Evolutionary conservation across 148 eudicot species (phyloP).

Genomic region (Salicornia ramosissima): DNA sequence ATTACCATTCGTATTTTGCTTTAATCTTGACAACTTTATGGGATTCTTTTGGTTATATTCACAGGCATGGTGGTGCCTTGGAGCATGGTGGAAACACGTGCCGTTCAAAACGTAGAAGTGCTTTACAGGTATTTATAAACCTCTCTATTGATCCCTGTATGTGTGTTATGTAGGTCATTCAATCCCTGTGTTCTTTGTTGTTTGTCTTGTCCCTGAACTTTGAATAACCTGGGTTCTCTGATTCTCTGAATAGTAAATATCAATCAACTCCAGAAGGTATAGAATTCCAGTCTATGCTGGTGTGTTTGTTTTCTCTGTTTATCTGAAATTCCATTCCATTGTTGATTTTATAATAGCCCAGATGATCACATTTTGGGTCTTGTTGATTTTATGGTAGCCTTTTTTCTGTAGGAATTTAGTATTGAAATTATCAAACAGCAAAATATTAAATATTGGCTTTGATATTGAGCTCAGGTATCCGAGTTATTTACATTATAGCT

Average conservation of each 20-base stretch:
- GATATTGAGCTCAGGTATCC: too few species aligned
- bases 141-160: neutral
- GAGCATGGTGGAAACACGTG: constrained; percentile 82
- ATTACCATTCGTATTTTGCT: too few species aligned
- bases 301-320: neutral
- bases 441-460: too few species aligned
- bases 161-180: neutral
- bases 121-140: constrained; percentile 47
- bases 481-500: too few species aligned
- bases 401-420: too few species aligned
- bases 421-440: too few species aligned
- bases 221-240: constrained; percentile 1
- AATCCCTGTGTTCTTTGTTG: neutral
- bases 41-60: constrained; percentile 18
- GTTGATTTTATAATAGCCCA: too few species aligned
- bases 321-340: neutral
- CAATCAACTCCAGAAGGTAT: constrained; percentile 2
- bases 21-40: too few species aligned
- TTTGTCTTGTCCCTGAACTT: neutral
- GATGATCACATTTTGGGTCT: too few species aligned
- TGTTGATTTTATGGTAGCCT: too few species aligned
- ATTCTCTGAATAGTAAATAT: neutral
- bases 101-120: constrained; percentile 60
- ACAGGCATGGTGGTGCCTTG: constrained; percentile 69
- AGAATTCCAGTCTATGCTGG: neutral